Conservation (phyloP, 2,329 filamentous ascomycete species). For the Colletotrichum costaricense region DNA sequence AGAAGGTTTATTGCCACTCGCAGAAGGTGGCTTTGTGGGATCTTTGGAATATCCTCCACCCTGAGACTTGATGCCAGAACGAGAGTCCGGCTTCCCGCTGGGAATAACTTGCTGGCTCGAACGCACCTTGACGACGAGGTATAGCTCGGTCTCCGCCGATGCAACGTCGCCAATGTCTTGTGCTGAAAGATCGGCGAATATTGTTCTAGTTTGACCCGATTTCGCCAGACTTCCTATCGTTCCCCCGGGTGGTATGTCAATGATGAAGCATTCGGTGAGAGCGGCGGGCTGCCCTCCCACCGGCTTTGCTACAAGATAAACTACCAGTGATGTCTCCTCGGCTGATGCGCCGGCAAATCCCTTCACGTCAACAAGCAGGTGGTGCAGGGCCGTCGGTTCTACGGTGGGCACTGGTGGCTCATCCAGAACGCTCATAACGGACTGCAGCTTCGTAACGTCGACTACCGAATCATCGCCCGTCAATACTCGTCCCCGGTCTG, state of each 20-base stretch:
- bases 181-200: conserved; percentile 88
- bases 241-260: conserved; percentile 82
- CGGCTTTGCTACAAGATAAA: conserved; percentile 81
- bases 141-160: conserved; percentile 78
- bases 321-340: conserved; percentile 80
- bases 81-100: conserved; percentile 59
- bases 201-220: conserved; percentile 78
- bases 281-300: conserved; percentile 71
- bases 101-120: conserved; percentile 63
- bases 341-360: conserved; percentile 81
- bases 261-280: conserved; percentile 84
- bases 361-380: conserved; percentile 86
- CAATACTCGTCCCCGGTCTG: conserved; percentile 83
- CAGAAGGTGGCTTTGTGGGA: conserved; percentile 52
- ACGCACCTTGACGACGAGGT: conserved; percentile 84
- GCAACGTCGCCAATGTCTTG: conserved; percentile 75
- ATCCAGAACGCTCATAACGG: conserved; percentile 93
- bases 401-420: conserved; percentile 77
- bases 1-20: conserved; percentile 57
- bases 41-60: conserved; percentile 51
- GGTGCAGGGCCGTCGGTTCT: conserved; percentile 80
- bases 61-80: conserved; percentile 60
- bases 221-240: conserved; percentile 73
- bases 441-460: conserved; percentile 90
- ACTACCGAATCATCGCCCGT: conserved; percentile 95